A percentile compares a stretch with the other conserved stretches of the same genome.
These are phyloP conservation scores for Gelatoporia subvermispora DNA, from an alignment of 768 basidiomycete species.

Conservation along the genomic window DNA sequence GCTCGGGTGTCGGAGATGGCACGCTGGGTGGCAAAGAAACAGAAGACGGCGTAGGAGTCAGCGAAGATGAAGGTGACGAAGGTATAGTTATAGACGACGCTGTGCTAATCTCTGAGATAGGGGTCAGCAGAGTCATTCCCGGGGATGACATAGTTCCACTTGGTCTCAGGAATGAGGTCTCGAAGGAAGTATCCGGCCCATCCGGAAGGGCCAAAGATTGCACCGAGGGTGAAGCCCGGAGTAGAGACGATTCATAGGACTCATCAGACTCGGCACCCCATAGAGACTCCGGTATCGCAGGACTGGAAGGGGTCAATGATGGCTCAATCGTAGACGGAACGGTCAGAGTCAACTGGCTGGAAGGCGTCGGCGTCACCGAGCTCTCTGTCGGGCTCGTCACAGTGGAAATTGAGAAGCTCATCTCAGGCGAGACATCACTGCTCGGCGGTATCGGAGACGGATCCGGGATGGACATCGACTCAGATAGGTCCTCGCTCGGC, in stretches of 20 bases:
- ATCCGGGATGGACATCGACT: conserved; percentile 13
- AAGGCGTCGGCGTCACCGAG: conserved; percentile 29
- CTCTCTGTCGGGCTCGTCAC: conserved; percentile 40
- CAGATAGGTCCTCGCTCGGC: neutral
- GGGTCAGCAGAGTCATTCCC: conserved; percentile 26
- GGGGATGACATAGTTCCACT: conserved; percentile 33
- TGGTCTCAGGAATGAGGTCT: conserved; percentile 70
- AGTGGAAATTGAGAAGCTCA: conserved; percentile 29
- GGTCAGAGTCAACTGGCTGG: conserved; percentile 18
- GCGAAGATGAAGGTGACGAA: conserved; percentile 26
- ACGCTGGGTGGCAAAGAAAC: conserved; percentile 30
- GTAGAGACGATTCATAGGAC: conserved; percentile 75
- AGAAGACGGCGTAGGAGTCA: conserved; percentile 23
- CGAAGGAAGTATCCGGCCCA: conserved; percentile 58
- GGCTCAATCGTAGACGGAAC: conserved; percentile 19
- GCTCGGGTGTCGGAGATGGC: conserved; percentile 20
- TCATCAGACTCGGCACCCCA: conserved; percentile 64
- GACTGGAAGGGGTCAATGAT: conserved; percentile 33
- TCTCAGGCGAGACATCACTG: conserved; percentile 21
- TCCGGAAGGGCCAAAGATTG: conserved; percentile 50
- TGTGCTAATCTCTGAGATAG: conserved; percentile 27
- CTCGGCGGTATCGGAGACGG: conserved; percentile 27
- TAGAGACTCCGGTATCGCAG: conserved; percentile 36
- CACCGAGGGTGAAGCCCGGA: conserved; percentile 65
- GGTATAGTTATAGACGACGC: conserved; percentile 19